Evolutionary conservation across 2,329 filamentous ascomycete genomes (phyloP).

Genomic region (Dryadomyces quercus-mongolicae): DNA sequence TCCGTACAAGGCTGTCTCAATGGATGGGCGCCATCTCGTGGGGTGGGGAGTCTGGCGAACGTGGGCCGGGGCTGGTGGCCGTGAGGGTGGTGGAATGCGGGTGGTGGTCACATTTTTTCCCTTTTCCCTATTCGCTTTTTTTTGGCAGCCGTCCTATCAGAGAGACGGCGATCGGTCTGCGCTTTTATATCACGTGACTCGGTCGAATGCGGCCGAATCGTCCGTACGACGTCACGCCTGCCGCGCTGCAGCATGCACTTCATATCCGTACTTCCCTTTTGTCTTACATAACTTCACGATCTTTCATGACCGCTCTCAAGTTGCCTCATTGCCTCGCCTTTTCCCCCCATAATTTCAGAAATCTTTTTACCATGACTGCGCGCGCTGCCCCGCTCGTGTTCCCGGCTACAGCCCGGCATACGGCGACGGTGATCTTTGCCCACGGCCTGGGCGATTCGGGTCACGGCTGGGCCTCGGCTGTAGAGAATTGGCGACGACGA

Average conservation of each 20-base stretch:
- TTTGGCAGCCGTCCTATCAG: too few relatives aligned
- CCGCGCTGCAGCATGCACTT: not conserved
- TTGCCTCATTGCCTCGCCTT: not conserved
- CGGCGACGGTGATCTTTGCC: slow-evolving; percentile 86
- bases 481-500: slow-evolving; percentile 75
- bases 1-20: too few relatives aligned
- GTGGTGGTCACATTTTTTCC: too few relatives aligned
- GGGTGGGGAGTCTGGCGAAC: too few relatives aligned
- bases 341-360: not conserved
- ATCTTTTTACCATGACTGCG: not conserved
- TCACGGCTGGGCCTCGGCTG: slow-evolving; percentile 66
- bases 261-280: not conserved
- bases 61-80: too few relatives aligned
- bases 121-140: too few relatives aligned
- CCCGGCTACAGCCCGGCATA: slow-evolving; percentile 68
- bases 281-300: too few relatives aligned
- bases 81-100: too few relatives aligned
- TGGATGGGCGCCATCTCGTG: too few relatives aligned
- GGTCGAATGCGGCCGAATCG: not conserved
- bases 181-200: not conserved
- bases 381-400: slow-evolving; percentile 48
- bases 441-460: slow-evolving; percentile 85
- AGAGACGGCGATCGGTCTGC: not conserved
- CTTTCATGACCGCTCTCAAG: too few relatives aligned
- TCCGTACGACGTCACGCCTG: not conserved